Evolutionary conservation across 805 yeast species (phyloP).

Genomic region (Ogataea ganodermae): DNA sequence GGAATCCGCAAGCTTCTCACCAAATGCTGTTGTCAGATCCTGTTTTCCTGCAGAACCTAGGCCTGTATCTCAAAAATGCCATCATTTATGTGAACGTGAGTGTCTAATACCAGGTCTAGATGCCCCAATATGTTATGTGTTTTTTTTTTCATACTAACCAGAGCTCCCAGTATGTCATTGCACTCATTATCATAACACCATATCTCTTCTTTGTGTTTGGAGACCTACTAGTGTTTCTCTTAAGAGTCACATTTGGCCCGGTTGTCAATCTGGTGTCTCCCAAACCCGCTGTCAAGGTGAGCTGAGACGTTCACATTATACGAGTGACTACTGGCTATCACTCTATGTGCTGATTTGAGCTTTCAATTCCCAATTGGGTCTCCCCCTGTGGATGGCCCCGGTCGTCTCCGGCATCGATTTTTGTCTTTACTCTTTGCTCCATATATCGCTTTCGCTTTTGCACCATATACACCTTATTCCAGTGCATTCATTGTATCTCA

Average conservation of each 20-base stretch:
- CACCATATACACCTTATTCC: not conserved
- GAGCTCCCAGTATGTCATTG: conserved; percentile 19
- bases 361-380: not conserved
- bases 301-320: not conserved
- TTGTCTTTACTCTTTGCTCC: not conserved
- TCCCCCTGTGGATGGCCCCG: too few relatives aligned
- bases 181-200: conserved; percentile 28
- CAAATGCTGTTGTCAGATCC: conserved; percentile 12
- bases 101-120: not conserved
- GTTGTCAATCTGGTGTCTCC: not conserved
- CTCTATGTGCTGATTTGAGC: not conserved
- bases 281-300: conserved; percentile 1
- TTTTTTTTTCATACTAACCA: too few relatives aligned
- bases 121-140: too few relatives aligned
- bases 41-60: conserved; percentile 2
- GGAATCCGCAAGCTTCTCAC: not conserved
- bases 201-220: conserved; percentile 24
- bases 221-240: conserved; percentile 28
- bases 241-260: conserved; percentile 21
- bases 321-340: not conserved
- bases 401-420: too few relatives aligned
- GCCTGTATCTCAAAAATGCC: conserved; percentile 18
- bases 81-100: conserved; percentile 27
- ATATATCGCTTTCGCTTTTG: conserved; percentile 2
- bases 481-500: too few relatives aligned